Conservation (phyloP, 2,329 filamentous ascomycete genomes). For the Emericellopsis atlantica region DNA sequence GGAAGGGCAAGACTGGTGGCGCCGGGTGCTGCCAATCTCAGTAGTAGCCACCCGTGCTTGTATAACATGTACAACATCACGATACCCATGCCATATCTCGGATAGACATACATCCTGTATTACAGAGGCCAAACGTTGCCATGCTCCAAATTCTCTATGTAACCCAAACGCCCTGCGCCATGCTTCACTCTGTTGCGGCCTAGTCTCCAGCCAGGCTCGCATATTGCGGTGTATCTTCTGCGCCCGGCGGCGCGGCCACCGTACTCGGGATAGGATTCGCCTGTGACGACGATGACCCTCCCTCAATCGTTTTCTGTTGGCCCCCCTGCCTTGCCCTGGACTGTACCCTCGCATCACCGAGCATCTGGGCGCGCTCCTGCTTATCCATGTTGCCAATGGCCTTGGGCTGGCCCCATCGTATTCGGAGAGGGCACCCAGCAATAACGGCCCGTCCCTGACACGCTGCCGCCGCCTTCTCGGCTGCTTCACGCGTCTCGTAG, state of each 20-base stretch:
- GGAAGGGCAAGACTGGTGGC: slow-evolving; percentile 12
- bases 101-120: slow-evolving; percentile 5
- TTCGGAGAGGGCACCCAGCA: slow-evolving; percentile 76
- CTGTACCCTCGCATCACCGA: slow-evolving; percentile 51
- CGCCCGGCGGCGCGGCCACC: slow-evolving; percentile 69
- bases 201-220: slow-evolving; percentile 75
- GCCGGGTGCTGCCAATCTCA: slow-evolving; percentile 17
- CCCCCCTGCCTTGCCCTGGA: slow-evolving; percentile 15
- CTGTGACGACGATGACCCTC: slow-evolving; percentile 17
- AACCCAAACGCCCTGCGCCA: slow-evolving; percentile 14
- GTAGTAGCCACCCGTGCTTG: not conserved
- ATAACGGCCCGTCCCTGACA: slow-evolving; percentile 85
- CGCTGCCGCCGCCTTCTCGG: slow-evolving; percentile 72
- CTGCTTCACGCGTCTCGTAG: slow-evolving; percentile 71
- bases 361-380: slow-evolving; percentile 70
- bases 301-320: slow-evolving; percentile 15
- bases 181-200: slow-evolving; percentile 15
- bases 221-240: slow-evolving; percentile 62
- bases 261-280: slow-evolving; percentile 9
- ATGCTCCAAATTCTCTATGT: not conserved
- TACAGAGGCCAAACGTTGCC: slow-evolving; percentile 5
- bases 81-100: slow-evolving; percentile 8
- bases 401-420: slow-evolving; percentile 89
- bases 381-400: slow-evolving; percentile 84
- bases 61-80: slow-evolving; percentile 4